phyloP scores from a whole-genome alignment of 805 yeast genomes.

The Metschnikowia arizonensis region DNA sequence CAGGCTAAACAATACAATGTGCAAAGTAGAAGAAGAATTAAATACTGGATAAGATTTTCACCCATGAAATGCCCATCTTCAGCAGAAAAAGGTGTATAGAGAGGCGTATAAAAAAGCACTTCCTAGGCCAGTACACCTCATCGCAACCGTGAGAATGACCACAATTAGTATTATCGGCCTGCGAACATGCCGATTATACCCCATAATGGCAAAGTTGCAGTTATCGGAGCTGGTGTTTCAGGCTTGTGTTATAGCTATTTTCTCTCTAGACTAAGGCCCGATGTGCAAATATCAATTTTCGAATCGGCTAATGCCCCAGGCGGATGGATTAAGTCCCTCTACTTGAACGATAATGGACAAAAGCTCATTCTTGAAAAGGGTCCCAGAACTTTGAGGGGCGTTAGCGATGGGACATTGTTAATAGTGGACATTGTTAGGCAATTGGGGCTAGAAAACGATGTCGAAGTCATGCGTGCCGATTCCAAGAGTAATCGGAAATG shows the following conservation, averaged over 20 bases:
- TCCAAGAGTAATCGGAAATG: slow-evolving; percentile 73
- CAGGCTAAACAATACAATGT: too few relatives aligned
- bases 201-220: slow-evolving; percentile 50
- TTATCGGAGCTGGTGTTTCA: slow-evolving; percentile 85
- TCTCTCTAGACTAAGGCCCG: slow-evolving; percentile 70
- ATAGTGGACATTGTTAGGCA: slow-evolving; percentile 56
- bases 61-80: too few relatives aligned
- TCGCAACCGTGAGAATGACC: not conserved
- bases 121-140: slow-evolving; percentile 1
- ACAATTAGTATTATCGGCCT: not conserved
- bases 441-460: slow-evolving; percentile 44
- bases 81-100: not conserved
- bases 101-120: not conserved
- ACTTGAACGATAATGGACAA: slow-evolving; percentile 23
- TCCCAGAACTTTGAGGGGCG: slow-evolving; percentile 85
- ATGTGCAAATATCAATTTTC: slow-evolving; percentile 56
- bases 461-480: slow-evolving; percentile 54
- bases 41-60: not conserved
- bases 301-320: slow-evolving; percentile 60
- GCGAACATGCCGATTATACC: slow-evolving; percentile 21
- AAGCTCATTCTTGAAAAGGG: slow-evolving; percentile 67
- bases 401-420: slow-evolving; percentile 69
- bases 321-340: slow-evolving; percentile 70
- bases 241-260: slow-evolving; percentile 75
- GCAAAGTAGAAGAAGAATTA: too few relatives aligned